phyloP scores from a whole-genome alignment of 2,329 filamentous ascomycete species.

The Epichloe festucae region DNA sequence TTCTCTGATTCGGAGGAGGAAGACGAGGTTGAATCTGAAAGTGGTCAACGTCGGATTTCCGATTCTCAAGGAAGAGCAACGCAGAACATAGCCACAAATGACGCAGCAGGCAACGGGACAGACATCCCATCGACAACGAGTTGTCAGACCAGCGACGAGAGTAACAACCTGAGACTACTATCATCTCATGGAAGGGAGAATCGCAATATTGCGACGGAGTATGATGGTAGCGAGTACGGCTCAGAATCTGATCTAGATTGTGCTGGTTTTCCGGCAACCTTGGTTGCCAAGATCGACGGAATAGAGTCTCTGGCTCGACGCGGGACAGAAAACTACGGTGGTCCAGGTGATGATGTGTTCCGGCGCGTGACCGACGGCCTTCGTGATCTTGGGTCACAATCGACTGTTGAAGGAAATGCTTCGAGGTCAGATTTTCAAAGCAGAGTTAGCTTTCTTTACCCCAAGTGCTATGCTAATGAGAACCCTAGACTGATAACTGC shows the following conservation, averaged over 20 bases:
- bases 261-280: constrained; percentile 51
- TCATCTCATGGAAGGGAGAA: constrained; percentile 32
- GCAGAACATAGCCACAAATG: neutral
- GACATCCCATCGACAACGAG: constrained; percentile 15
- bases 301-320: constrained; percentile 57
- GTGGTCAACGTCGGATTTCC: constrained; percentile 16
- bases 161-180: constrained; percentile 31
- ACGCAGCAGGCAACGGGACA: constrained; percentile 1
- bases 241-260: constrained; percentile 58
- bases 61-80: neutral
- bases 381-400: constrained; percentile 59
- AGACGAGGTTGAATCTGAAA: constrained; percentile 40
- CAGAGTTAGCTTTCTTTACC: neutral
- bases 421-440: constrained; percentile 41
- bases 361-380: constrained; percentile 55
- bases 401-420: constrained; percentile 57
- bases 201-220: constrained; percentile 42
- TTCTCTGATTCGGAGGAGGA: constrained; percentile 54
- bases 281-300: constrained; percentile 58
- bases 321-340: constrained; percentile 53
- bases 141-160: constrained; percentile 20
- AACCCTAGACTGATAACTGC: constrained; percentile 56
- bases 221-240: constrained; percentile 64
- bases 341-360: constrained; percentile 52
- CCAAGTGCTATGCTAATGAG: neutral